Percentiles rank a stretch among this genome's conserved stretches.
phyloP scores from a whole-genome alignment of 2,329 filamentous ascomycete genomes.

The Graphiopsis chlorocephala region DNA sequence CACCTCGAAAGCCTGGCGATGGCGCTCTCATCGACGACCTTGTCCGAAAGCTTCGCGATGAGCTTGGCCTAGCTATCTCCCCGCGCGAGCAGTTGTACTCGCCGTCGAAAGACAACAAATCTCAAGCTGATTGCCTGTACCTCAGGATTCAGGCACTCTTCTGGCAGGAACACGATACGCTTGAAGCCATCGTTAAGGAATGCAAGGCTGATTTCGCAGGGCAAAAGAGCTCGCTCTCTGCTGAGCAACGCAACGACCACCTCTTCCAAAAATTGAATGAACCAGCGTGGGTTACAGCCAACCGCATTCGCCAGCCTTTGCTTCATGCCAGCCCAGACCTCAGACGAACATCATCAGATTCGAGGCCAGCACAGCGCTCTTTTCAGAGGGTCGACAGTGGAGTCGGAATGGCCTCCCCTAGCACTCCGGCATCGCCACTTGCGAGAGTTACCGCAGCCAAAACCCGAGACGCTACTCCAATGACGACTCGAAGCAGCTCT shows the following conservation, averaged over 20 bases:
- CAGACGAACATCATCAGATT: background rate
- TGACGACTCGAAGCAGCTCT: no score
- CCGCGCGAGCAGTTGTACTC: background rate
- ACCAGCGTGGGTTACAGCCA: background rate
- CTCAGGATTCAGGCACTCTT: background rate
- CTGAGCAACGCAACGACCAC: background rate
- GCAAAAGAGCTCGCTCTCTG: background rate
- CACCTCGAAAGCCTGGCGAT: background rate
- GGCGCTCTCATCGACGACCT: background rate
- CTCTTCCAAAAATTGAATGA: background rate
- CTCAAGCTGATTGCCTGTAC: background rate
- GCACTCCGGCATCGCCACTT: background rate
- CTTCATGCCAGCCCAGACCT: background rate
- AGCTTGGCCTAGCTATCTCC: background rate
- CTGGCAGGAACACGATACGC: background rate
- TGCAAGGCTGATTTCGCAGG: background rate
- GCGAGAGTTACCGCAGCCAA: background rate
- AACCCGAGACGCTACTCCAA: no score
- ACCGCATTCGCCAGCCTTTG: background rate
- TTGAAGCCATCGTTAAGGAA: background rate
- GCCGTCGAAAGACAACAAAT: background rate
- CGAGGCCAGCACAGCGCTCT: background rate
- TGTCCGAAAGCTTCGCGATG: background rate
- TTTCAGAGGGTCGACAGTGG: background rate
- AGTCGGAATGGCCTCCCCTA: background rate